Conservation (phyloP, 2,329 filamentous ascomycete species). For the Xylariales sp. region DNA sequence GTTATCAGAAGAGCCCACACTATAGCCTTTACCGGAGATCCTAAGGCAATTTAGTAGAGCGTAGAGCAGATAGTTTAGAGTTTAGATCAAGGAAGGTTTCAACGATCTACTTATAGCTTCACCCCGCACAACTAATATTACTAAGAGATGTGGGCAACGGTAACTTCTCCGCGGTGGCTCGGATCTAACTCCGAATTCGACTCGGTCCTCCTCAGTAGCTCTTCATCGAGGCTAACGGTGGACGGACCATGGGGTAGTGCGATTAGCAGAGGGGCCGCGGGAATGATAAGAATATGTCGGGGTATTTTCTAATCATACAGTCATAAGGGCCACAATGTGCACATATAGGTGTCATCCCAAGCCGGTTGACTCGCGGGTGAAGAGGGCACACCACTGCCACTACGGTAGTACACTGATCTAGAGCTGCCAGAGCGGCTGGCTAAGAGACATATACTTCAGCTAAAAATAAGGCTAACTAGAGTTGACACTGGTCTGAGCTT, state of each 20-base stretch:
- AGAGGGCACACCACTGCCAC: not conserved
- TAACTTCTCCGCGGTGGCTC: not conserved
- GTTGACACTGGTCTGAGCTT: not conserved
- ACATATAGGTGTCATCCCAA: constrained; percentile 28
- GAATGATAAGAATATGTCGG: not conserved
- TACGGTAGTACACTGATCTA: not conserved
- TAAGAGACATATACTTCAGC: constrained; percentile 22
- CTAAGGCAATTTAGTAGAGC: too few relatives aligned
- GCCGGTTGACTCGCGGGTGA: constrained; percentile 23
- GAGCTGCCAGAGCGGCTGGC: not conserved
- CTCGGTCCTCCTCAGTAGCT: not conserved
- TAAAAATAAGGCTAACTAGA: constrained; percentile 20
- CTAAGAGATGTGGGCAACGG: not conserved
- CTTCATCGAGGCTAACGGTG: not conserved
- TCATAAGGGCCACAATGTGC: constrained; percentile 19
- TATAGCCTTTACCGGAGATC: not conserved
- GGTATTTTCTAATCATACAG: constrained; percentile 12
- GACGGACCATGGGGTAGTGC: not conserved
- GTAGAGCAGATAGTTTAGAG: not conserved
- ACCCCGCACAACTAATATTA: not conserved
- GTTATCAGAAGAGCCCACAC: not conserved
- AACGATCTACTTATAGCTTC: not conserved
- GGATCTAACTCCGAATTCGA: not conserved
- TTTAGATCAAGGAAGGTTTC: not conserved
- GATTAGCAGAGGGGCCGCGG: not conserved